A percentile compares a stretch with the other conserved stretches of the same genome.
These are phyloP conservation scores for Darksidea phi DNA, from an alignment of 495 filamentous ascomycete genomes.

Conservation along the genomic window DNA sequence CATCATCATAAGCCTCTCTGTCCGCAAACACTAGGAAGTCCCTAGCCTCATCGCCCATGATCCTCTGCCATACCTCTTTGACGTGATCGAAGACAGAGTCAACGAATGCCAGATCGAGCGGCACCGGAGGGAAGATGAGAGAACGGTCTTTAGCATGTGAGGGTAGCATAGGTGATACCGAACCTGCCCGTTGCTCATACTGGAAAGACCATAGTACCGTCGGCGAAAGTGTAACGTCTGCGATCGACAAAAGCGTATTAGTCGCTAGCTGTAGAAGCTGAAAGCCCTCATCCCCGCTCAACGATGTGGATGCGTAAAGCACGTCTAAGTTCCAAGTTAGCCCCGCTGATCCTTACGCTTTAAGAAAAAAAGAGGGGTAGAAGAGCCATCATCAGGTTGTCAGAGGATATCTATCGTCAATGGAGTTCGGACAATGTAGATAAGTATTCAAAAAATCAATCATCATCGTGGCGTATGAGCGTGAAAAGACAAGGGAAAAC, in stretches of 20 bases:
- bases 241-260: slow-evolving; percentile 12
- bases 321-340: slow-evolving; percentile 22
- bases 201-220: slow-evolving; percentile 28
- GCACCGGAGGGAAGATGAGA: slow-evolving; percentile 7
- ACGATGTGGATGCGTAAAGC: slow-evolving; percentile 28
- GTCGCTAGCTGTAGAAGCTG: slow-evolving; percentile 26
- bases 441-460: slow-evolving; percentile 81
- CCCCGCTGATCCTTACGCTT: not conserved
- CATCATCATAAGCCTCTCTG: slow-evolving; percentile 30
- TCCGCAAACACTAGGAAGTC: slow-evolving; percentile 36
- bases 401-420: slow-evolving; percentile 82
- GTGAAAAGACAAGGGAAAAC: slow-evolving; percentile 45
- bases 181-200: slow-evolving; percentile 23
- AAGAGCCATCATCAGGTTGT: slow-evolving; percentile 73
- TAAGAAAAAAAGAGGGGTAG: not conserved
- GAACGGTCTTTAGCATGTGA: not conserved
- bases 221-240: slow-evolving; percentile 16
- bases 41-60: slow-evolving; percentile 31
- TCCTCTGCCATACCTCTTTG: slow-evolving; percentile 31
- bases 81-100: slow-evolving; percentile 32
- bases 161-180: not conserved
- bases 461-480: slow-evolving; percentile 60
- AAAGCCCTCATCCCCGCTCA: slow-evolving; percentile 11
- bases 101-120: slow-evolving; percentile 36
- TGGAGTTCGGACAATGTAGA: slow-evolving; percentile 95